Conservation (phyloP, 139 green algal species). For the Astrephomene gubernaculifera region DNA sequence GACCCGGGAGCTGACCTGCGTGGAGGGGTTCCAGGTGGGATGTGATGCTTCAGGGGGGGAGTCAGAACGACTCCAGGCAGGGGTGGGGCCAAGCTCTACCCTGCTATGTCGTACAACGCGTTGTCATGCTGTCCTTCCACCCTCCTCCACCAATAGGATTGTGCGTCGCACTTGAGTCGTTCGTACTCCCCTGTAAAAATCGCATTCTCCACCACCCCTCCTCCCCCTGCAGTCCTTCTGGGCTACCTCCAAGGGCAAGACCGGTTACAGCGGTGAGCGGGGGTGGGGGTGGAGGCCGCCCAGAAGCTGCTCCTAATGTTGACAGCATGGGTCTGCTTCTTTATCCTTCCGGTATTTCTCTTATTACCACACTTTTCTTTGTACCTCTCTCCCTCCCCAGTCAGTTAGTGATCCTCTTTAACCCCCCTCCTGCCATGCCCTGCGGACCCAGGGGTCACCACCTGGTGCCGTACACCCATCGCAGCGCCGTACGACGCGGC, state of each 20-base stretch:
- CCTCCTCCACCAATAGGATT: too few species aligned
- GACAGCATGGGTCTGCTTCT: not conserved
- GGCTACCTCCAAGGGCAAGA: conserved; percentile 64
- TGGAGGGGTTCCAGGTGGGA: conserved; percentile 73
- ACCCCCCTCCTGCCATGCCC: not conserved
- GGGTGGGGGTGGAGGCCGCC: not conserved
- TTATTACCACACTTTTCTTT: not conserved
- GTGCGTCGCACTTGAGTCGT: too few species aligned
- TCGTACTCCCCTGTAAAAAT: too few species aligned
- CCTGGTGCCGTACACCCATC: conserved; percentile 27
- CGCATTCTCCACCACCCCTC: not conserved
- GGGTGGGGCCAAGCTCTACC: too few species aligned
- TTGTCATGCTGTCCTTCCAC: not conserved
- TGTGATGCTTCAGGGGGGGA: too few species aligned
- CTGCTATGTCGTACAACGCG: too few species aligned
- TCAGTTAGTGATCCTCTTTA: not conserved
- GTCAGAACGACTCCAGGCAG: too few species aligned
- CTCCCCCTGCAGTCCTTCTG: conserved; percentile 66
- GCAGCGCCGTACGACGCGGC: conserved; percentile 48
- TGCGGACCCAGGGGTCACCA: conserved; percentile 49
- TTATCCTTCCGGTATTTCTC: not conserved
- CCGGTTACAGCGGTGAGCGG: conserved; percentile 74
- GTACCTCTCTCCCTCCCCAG: not conserved
- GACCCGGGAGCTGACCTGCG: conserved; percentile 71
- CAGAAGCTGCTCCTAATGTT: not conserved